Base-by-base conservation (phyloP, 1,284 basidiomycete genomes). In the Tilletia indica region DNA sequence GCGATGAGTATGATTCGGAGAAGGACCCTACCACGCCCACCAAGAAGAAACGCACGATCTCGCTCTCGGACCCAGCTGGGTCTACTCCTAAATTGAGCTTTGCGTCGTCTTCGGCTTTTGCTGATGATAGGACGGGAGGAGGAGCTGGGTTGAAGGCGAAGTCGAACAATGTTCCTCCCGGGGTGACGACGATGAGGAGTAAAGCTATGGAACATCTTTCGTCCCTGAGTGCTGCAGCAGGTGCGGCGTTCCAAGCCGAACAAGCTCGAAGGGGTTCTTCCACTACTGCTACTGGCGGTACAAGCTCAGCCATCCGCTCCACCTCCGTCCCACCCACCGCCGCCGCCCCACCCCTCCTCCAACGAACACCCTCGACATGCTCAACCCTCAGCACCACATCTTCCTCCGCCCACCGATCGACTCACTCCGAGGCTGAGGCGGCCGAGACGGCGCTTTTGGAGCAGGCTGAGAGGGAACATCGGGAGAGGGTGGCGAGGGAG, bases 361-460 rank as follows among this genome's bases (percentile, higher is more conserved):
- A 11, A 9, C 54, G 47, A 5, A 58, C 12, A 11, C 21, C 49
- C 12, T 31, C 68, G 19, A 49, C 31, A 72, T 73, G 45, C 72
- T 71, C 34, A 54, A 70, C n/a, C 31, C 61, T 38, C 14, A 42
- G 25, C 66, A 31, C 66, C 12, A 45, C 39, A 25, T 16, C 45
- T 19, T 9, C 61, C 49, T 21, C 72, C 71, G 73, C 66, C 48
- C 72, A 14, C 42, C 42, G 49, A 38, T 38, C 21, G 38, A 71
- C 72, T 25, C 71, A 64, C 19, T 72, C 71, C 9, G 77, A 78
- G 64, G 75, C 78, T 4, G 76, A 77, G 70, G 71, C 67, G 8
- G 73, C 73, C 51, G 78, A 79, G 70, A 79, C 75, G 3, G 77
- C 74, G 47, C 76, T 76, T 6, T 71, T 79, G 39, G 76, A 77